Evolutionary conservation across 164 flowering plant genomes (phyloP), one percentile per base, ranked within the genome.

Genomic region (Magnolia sinica): DNA sequence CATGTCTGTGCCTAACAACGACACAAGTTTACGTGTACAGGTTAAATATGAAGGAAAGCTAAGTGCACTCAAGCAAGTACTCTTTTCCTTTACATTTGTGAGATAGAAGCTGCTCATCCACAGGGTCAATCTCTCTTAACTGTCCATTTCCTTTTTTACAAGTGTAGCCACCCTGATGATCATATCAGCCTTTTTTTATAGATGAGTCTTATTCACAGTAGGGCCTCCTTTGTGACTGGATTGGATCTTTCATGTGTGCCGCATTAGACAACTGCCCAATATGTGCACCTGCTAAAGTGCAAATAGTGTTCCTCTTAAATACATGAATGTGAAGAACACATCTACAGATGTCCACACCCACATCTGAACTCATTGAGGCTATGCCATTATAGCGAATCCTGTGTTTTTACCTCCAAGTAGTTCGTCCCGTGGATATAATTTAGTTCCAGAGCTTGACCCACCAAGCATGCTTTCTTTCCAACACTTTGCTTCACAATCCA

Each of bases 401-500:
- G 18, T 68, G 50, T 6, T 27, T 29, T 68, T 86, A 96, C 99
- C 97, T 96, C 99, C 76, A 96, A 79, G 86, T 95, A 95, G 84
- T 95, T 93, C 72, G 87, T 85, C 73, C 98, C 97, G 1, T 76
- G 92, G 73, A 90, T 89, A 82, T 94, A 94, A 81, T 90, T 90
- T 19, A 92, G 84, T 78, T 91, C 94, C 23, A 94, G 88, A 7
- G 97, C 97, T 86, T 92, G 96, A 80, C 98, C 97, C 22, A 95
- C 80, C 78, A 95, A 80, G 80, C 97, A 91, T 73, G 98, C 92
- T 77, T 91, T 95, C 90, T 89, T 95, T 75, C 97, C 97, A 45
- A 95, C 98, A 79, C 98, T 95, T 75, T 95, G 98, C 84, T 93
- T 93, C 23, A 95, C 98, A 79, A 95, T 93, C 98, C 98, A 95